Evolutionary conservation across 805 yeast genomes (phyloP).

Genomic region (Saturnispora dispora): DNA sequence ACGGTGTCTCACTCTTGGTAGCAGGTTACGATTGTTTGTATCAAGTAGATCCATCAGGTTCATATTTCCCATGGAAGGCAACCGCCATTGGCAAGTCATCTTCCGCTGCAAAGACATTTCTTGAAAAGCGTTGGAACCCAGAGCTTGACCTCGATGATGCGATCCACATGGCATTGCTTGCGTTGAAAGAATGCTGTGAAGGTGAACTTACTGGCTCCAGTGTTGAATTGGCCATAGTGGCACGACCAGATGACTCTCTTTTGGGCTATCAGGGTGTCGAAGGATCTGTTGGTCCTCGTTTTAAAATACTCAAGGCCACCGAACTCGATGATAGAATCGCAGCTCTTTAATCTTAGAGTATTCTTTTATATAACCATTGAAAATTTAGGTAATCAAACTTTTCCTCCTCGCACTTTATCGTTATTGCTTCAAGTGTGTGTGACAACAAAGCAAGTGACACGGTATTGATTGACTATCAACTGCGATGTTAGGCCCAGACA

Average conservation of each 20-base stretch:
- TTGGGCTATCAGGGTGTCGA: slow-evolving; percentile 82
- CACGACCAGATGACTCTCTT: slow-evolving; percentile 70
- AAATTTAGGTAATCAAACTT: neutral
- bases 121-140: slow-evolving; percentile 97
- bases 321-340: slow-evolving; percentile 95
- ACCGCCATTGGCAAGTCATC: slow-evolving; percentile 98
- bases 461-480: neutral
- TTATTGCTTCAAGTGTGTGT: neutral
- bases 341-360: slow-evolving; percentile 47
- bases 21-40: slow-evolving; percentile 93
- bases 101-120: slow-evolving; percentile 90
- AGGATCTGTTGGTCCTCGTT: slow-evolving; percentile 78
- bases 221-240: slow-evolving; percentile 83
- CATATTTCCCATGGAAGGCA: slow-evolving; percentile 99
- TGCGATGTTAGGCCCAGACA: slow-evolving; percentile 25
- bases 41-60: slow-evolving; percentile 97
- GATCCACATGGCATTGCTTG: slow-evolving; percentile 87
- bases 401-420: neutral
- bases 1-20: slow-evolving; percentile 86
- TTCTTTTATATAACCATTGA: neutral
- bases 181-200: slow-evolving; percentile 92
- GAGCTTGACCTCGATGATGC: slow-evolving; percentile 97
- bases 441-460: neutral
- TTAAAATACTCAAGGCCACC: slow-evolving; percentile 72
- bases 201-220: slow-evolving; percentile 97